phyloP scores from a whole-genome alignment of 306 rosid genomes.

The Acacia confusa region DNA sequence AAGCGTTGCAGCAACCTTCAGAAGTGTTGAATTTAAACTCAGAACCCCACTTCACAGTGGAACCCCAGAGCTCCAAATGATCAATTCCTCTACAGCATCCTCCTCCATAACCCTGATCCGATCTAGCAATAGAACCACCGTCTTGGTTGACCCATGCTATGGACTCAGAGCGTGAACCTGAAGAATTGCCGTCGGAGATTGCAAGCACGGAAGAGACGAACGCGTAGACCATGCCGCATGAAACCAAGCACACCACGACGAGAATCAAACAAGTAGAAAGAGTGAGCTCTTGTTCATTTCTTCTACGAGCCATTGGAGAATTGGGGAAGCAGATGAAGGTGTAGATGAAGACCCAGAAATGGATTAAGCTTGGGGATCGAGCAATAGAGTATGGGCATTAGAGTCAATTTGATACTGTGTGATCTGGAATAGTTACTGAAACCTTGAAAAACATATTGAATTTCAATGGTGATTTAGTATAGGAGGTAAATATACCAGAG shows the following conservation, averaged over 20 bases:
- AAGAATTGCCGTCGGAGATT: slow-evolving; percentile 17
- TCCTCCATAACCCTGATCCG: slow-evolving; percentile 21
- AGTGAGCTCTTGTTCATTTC: slow-evolving; percentile 42
- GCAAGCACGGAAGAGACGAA: slow-evolving; percentile 50
- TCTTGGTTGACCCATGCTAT: slow-evolving; percentile 26
- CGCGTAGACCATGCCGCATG: slow-evolving; percentile 65
- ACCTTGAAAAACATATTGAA: too few relatives aligned
- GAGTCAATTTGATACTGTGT: neutral
- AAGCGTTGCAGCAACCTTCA: slow-evolving; percentile 77
- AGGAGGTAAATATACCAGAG: too few relatives aligned
- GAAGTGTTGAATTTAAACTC: slow-evolving; percentile 79
- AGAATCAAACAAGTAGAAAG: slow-evolving; percentile 42
- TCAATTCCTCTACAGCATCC: slow-evolving; percentile 80
- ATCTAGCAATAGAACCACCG: slow-evolving; percentile 15
- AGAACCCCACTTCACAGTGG: slow-evolving; percentile 92
- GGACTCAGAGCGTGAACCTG: slow-evolving; percentile 26
- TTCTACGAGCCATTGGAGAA: slow-evolving; percentile 75
- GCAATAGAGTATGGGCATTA: neutral
- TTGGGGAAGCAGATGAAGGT: slow-evolving; percentile 17
- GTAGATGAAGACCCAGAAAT: slow-evolving; percentile 31
- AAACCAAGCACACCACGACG: slow-evolving; percentile 45
- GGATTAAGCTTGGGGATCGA: slow-evolving; percentile 9
- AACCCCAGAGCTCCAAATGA: slow-evolving; percentile 86
- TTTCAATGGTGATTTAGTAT: too few relatives aligned
- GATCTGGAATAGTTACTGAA: too few relatives aligned